Evolutionary conservation across 2,329 filamentous ascomycete species (phyloP).

Genomic region (Teratosphaeria nubilosa): DNA sequence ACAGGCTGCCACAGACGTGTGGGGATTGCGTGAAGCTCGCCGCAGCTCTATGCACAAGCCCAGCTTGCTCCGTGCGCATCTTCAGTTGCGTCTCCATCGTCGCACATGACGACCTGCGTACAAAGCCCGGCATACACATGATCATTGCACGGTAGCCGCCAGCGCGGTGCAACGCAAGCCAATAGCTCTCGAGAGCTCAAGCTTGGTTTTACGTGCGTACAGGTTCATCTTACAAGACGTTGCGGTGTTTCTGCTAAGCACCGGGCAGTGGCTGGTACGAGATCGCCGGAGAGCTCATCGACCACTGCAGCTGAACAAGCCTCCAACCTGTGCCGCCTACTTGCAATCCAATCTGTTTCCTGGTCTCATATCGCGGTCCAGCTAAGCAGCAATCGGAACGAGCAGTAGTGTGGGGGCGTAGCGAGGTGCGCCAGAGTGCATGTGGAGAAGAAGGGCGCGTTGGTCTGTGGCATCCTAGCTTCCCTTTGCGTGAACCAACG

Average conservation of each 20-base stretch:
- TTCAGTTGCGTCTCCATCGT: neutral
- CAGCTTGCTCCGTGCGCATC: neutral
- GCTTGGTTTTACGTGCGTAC: neutral
- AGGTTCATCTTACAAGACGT: neutral
- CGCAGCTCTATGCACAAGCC: neutral
- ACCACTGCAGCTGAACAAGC: neutral
- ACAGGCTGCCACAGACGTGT: neutral
- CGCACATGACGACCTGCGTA: neutral
- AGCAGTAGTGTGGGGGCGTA: neutral
- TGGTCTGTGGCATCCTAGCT: neutral
- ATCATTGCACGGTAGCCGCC: neutral
- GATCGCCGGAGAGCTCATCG: neutral
- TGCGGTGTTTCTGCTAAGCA: neutral
- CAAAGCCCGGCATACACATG: neutral
- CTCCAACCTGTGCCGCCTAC: neutral
- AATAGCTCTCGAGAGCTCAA: neutral
- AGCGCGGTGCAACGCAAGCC: neutral
- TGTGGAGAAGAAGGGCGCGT: neutral
- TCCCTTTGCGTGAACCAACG: neutral
- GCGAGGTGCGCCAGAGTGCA: neutral
- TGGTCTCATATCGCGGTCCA: neutral
- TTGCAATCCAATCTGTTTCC: neutral
- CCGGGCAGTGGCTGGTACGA: neutral
- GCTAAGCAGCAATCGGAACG: neutral
- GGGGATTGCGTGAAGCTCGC: neutral